Conservation (phyloP, 2,329 filamentous ascomycete genomes). For the Trichophyton rubrum region DNA sequence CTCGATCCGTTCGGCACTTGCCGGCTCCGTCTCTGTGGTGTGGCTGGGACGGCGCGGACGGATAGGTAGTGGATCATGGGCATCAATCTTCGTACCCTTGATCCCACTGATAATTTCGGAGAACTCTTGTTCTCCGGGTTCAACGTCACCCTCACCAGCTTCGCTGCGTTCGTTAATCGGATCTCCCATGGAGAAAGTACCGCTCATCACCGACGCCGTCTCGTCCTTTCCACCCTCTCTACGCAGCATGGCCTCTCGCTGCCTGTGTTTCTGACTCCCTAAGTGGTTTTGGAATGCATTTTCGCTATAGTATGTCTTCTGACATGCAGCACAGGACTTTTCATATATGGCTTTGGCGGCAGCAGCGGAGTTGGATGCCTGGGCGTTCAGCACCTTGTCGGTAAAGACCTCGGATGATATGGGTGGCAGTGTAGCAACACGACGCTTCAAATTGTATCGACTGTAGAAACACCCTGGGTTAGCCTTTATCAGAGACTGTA, state of each 20-base stretch:
- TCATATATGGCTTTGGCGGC: constrained; percentile 83
- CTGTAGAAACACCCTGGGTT: constrained; percentile 32
- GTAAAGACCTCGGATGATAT: constrained; percentile 92
- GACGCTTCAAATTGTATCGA: constrained; percentile 87
- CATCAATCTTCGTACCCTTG: constrained; percentile 49
- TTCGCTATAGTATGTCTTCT: constrained; percentile 90
- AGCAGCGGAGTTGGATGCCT: constrained; percentile 69
- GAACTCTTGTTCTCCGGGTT: constrained; percentile 51
- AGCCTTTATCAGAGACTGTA: not conserved
- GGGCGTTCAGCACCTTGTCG: constrained; percentile 87
- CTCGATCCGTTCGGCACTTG: constrained; percentile 15
- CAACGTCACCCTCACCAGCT: constrained; percentile 31
- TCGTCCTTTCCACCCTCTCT: constrained; percentile 44
- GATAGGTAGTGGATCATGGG: constrained; percentile 34
- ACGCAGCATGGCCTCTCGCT: constrained; percentile 45
- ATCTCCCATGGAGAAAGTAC: constrained; percentile 76
- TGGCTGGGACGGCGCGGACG: constrained; percentile 33
- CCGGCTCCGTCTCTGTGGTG: constrained; percentile 22
- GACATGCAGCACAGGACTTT: constrained; percentile 66
- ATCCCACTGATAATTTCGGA: constrained; percentile 65
- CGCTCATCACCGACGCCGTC: constrained; percentile 67
- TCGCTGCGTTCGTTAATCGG: constrained; percentile 40
- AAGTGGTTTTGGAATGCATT: constrained; percentile 92
- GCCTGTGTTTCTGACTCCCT: constrained; percentile 77
- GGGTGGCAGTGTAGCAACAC: constrained; percentile 44